phyloP scores from a whole-genome alignment of 192 early-diverging fungal genomes.

The Entomortierella lignicola region DNA sequence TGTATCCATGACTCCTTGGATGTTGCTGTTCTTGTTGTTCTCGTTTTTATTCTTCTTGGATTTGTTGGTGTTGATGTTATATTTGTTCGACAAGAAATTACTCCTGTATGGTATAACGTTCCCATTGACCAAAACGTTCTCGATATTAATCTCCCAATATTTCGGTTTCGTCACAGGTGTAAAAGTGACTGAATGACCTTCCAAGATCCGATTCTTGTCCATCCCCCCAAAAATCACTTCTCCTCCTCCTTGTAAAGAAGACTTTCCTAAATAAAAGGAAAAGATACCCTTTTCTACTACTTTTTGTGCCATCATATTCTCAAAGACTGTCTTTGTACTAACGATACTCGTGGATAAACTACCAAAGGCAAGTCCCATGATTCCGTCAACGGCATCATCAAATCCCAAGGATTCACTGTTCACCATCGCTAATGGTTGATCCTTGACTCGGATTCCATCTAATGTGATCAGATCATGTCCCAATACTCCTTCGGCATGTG shows the following conservation, averaged over 20 bases:
- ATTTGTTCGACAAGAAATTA: too few relatives aligned
- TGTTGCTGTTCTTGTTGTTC: neutral
- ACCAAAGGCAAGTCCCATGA: slow-evolving; percentile 75
- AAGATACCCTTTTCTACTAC: slow-evolving; percentile 66
- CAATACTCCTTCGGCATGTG: slow-evolving; percentile 53
- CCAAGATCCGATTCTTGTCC: slow-evolving; percentile 1
- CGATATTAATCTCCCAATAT: slow-evolving; percentile 68
- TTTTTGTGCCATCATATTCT: slow-evolving; percentile 67
- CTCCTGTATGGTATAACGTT: neutral
- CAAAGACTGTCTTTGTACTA: slow-evolving; percentile 55
- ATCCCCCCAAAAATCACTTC: slow-evolving; percentile 49
- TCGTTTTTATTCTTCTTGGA: too few relatives aligned
- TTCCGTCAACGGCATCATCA: slow-evolving; percentile 69
- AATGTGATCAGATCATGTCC: slow-evolving; percentile 64
- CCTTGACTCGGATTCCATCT: slow-evolving; percentile 53
- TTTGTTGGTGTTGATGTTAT: too few relatives aligned
- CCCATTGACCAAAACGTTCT: slow-evolving; percentile 26
- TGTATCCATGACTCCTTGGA: slow-evolving; percentile 57
- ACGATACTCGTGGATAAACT: slow-evolving; percentile 19
- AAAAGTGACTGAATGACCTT: slow-evolving; percentile 4
- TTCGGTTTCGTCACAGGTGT: slow-evolving; percentile 56
- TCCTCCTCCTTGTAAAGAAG: slow-evolving; percentile 37
- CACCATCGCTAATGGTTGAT: slow-evolving; percentile 70
- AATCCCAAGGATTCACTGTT: slow-evolving; percentile 66
- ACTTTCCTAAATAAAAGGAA: slow-evolving; percentile 68